Conservation (phyloP, 441 rosid genomes). For the Sinapis alba region DNA sequence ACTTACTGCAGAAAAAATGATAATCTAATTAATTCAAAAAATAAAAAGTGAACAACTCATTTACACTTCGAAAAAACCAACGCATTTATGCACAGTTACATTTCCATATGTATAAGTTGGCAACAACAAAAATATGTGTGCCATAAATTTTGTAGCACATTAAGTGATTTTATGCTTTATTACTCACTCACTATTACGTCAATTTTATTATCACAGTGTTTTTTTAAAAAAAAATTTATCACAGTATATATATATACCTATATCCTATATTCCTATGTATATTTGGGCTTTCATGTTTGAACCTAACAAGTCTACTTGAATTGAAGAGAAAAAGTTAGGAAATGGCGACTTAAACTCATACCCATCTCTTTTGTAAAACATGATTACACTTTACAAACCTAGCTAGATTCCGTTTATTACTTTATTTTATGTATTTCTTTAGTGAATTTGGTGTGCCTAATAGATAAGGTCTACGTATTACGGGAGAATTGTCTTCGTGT, state of each 20-base stretch:
- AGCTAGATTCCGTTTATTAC: slow-evolving; percentile 17
- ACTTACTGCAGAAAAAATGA: not conserved
- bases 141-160: slow-evolving; percentile 3
- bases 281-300: slow-evolving; percentile 10
- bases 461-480: not conserved
- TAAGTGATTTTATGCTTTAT: not conserved
- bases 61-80: not conserved
- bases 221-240: no score
- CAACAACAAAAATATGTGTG: not conserved
- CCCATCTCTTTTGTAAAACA: slow-evolving; percentile 21
- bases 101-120: not conserved
- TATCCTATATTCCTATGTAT: not conserved
- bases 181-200: not conserved
- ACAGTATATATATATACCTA: not conserved
- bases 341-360: slow-evolving; percentile 26
- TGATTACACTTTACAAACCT: slow-evolving; percentile 29
- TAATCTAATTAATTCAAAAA: not conserved
- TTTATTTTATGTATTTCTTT: not conserved
- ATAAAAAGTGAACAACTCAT: slow-evolving; percentile 14
- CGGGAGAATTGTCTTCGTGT: slow-evolving; percentile 13
- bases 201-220: not conserved
- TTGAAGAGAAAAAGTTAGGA: slow-evolving; percentile 28
- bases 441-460: not conserved
- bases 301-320: slow-evolving; percentile 22
- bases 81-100: not conserved